Evolutionary conservation across 2,329 filamentous ascomycete genomes (phyloP).

Genomic region (Diaporthe citrichinensis): DNA sequence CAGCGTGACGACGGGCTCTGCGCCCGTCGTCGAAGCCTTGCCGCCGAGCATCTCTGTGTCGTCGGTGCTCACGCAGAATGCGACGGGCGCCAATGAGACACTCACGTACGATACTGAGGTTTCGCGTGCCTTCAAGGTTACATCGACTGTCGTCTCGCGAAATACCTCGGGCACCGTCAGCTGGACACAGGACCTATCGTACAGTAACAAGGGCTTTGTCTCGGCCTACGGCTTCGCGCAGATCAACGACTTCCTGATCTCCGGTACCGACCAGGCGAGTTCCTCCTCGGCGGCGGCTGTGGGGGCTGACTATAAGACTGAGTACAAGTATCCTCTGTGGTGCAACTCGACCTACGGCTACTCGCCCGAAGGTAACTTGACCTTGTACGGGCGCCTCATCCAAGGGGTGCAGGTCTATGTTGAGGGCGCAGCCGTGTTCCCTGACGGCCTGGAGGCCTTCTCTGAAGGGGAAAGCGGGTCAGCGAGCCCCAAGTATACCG

Average conservation of each 20-base stretch:
- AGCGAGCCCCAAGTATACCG: constrained; percentile 46
- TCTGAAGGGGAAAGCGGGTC: constrained; percentile 46
- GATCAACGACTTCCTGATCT: constrained; percentile 51
- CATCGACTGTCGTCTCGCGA: constrained; percentile 65
- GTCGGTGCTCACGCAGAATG: constrained; percentile 60
- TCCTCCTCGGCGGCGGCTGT: constrained; percentile 8
- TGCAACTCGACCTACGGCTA: constrained; percentile 66
- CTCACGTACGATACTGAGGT: constrained; percentile 72
- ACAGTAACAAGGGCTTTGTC: constrained; percentile 67
- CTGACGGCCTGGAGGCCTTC: constrained; percentile 73
- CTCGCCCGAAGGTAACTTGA: constrained; percentile 59
- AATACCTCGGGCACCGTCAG: constrained; percentile 50
- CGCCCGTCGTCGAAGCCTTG: constrained; percentile 49
- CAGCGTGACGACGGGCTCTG: constrained; percentile 65
- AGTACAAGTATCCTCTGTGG: constrained; percentile 73
- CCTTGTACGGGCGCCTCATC: constrained; percentile 58
- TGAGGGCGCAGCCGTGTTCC: constrained; percentile 61
- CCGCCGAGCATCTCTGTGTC: constrained; percentile 65
- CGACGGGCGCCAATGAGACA: constrained; percentile 70
- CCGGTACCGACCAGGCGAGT: constrained; percentile 48
- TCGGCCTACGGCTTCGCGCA: constrained; percentile 57
- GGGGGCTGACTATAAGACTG: constrained; percentile 49
- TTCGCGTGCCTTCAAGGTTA: constrained; percentile 67
- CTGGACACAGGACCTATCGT: constrained; percentile 72
- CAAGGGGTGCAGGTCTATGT: constrained; percentile 58